These are phyloP conservation scores for Huntiella omanensis DNA, from an alignment of 2,329 filamentous ascomycete species.

Conservation along the genomic window DNA sequence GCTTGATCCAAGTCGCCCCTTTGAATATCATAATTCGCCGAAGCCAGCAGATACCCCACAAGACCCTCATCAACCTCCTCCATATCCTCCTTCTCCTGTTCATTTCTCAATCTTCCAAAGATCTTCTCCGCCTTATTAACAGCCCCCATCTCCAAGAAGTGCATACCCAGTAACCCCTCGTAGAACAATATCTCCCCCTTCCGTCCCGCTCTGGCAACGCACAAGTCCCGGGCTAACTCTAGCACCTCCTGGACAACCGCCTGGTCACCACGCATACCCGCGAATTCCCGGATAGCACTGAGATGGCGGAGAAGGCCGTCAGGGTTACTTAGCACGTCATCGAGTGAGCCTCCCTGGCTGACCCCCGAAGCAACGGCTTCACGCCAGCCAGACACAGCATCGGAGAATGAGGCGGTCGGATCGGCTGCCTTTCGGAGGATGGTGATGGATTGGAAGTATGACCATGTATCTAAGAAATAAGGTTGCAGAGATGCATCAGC, in stretches of 20 bases:
- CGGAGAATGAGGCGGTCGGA: conserved; percentile 2
- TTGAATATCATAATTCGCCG: conserved; percentile 55
- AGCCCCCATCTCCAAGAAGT: conserved; percentile 34
- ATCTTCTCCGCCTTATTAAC: conserved; percentile 29
- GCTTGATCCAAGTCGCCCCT: conserved; percentile 48
- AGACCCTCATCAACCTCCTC: conserved; percentile 22
- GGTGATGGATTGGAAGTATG: conserved; percentile 11
- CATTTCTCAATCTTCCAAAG: conserved; percentile 32
- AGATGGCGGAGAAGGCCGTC: conserved; percentile 30
- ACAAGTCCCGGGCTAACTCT: conserved; percentile 26
- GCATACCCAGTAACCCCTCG: conserved; percentile 29
- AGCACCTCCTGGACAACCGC: conserved; percentile 26
- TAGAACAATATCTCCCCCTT: conserved; percentile 24
- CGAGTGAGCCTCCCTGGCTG: conserved; percentile 10
- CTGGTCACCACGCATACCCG: conserved; percentile 31
- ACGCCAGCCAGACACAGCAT: conserved; percentile 9
- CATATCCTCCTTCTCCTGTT: conserved; percentile 25
- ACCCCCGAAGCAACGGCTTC: conserved; percentile 8
- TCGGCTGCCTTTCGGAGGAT: conserved; percentile 5
- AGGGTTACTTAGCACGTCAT: conserved; percentile 19
- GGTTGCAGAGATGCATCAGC: conserved; percentile 6
- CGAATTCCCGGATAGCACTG: conserved; percentile 30
- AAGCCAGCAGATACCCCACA: conserved; percentile 40
- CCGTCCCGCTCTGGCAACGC: conserved; percentile 15
- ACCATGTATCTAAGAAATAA: conserved; percentile 9